Evolutionary conservation across 139 green algal genomes (phyloP).

Genomic region (Chlorella sp.): DNA sequence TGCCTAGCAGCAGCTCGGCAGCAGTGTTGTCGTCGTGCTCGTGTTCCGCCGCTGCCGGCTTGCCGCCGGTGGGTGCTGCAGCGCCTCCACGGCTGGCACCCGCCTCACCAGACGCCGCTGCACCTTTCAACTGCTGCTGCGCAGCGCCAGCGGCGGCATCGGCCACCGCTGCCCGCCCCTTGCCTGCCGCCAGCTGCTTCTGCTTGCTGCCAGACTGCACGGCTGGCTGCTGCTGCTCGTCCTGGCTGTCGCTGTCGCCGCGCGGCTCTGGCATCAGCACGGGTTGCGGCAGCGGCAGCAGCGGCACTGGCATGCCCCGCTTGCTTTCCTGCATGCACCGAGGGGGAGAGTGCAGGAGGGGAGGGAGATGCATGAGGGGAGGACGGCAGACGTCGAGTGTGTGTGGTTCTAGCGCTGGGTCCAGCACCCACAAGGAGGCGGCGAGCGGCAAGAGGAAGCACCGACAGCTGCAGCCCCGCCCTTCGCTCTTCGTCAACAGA

Average conservation of each 20-base stretch:
- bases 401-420: background rate
- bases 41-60: background rate
- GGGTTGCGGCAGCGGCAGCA: constrained; percentile 12
- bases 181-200: background rate
- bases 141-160: background rate
- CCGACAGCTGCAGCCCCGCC: too few species aligned
- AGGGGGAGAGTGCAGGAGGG: background rate
- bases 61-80: background rate
- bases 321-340: background rate
- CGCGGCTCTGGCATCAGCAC: constrained; percentile 9
- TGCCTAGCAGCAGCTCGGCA: constrained; percentile 48
- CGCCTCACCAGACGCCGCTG: background rate
- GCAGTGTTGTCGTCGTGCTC: constrained; percentile 34
- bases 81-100: background rate
- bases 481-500: too few species aligned
- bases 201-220: background rate
- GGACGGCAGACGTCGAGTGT: background rate
- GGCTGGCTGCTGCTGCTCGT: background rate
- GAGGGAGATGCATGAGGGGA: too few species aligned
- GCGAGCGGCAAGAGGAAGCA: too few species aligned
- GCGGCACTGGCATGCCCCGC: constrained; percentile 28
- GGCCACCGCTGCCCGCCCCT: background rate
- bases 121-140: background rate
- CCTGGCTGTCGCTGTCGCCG: constrained; percentile 17
- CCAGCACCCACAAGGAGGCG: background rate